Conservation (phyloP, 331 rosid species). For the Arachis monticola region DNA sequence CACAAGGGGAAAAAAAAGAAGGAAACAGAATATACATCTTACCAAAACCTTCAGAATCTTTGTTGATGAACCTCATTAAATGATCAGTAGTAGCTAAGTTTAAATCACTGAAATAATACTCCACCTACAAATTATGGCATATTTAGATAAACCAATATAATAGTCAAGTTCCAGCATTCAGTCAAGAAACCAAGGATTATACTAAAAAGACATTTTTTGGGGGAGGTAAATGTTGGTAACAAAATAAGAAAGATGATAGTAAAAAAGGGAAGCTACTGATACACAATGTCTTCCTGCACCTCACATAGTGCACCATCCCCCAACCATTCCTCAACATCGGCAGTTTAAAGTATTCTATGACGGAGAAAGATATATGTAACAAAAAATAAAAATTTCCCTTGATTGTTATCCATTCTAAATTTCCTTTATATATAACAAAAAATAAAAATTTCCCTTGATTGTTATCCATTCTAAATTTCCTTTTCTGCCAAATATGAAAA, state of each 20-base stretch:
- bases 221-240: no score
- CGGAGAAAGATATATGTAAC: slow-evolving; percentile 2
- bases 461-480: neutral
- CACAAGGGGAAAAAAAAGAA: slow-evolving; percentile 1
- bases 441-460: no score
- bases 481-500: slow-evolving; percentile 19
- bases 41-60: slow-evolving; percentile 96
- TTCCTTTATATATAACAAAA: slow-evolving; percentile 10
- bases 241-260: no score
- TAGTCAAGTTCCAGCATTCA: slow-evolving; percentile 27
- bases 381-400: neutral
- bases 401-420: neutral
- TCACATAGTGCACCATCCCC: no score
- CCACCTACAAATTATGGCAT: slow-evolving; percentile 69
- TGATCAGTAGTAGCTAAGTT: slow-evolving; percentile 98
- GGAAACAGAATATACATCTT: slow-evolving; percentile 40
- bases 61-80: slow-evolving; percentile 93
- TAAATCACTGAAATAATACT: slow-evolving; percentile 95
- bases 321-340: no score
- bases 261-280: no score
- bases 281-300: no score
- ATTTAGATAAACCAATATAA: slow-evolving; percentile 33
- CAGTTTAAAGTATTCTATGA: slow-evolving; percentile 12
- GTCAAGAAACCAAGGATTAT: neutral
- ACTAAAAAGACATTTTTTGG: neutral